Percentiles rank a stretch among this genome's conserved stretches.
These are phyloP conservation scores for Cercophora scortea DNA, from an alignment of 495 filamentous ascomycete species.

Conservation along the genomic window DNA sequence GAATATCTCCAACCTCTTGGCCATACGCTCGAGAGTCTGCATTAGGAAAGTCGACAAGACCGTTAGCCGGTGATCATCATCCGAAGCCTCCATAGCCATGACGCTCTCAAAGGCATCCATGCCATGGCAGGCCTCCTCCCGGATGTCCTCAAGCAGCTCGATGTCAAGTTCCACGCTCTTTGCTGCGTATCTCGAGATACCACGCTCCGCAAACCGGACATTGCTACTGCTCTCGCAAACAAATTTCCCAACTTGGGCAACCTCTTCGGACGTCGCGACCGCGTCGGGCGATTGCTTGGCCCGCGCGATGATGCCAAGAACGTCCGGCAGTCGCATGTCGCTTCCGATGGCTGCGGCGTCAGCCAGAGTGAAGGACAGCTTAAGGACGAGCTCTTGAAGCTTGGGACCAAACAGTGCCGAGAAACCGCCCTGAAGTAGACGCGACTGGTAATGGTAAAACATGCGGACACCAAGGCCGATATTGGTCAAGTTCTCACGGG, in stretches of 20 bases:
- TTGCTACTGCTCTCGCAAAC: slow-evolving; percentile 30
- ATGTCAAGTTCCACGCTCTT: slow-evolving; percentile 40
- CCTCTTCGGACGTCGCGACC: slow-evolving; percentile 32
- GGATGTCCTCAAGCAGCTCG: slow-evolving; percentile 39
- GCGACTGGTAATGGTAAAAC: slow-evolving; percentile 44
- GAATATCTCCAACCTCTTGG: slow-evolving; percentile 38
- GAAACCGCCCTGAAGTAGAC: slow-evolving; percentile 44
- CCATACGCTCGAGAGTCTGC: slow-evolving; percentile 41
- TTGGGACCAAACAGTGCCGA: slow-evolving; percentile 39
- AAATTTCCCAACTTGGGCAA: slow-evolving; percentile 41
- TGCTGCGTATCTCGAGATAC: slow-evolving; percentile 39
- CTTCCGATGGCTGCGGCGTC: slow-evolving; percentile 21
- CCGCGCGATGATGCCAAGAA: slow-evolving; percentile 39
- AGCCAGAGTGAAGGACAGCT: slow-evolving; percentile 40
- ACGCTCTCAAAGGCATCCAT: slow-evolving; percentile 44
- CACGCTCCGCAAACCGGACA: slow-evolving; percentile 37
- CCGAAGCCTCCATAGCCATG: slow-evolving; percentile 16
- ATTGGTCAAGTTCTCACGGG: slow-evolving; percentile 33
- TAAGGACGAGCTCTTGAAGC: slow-evolving; percentile 42
- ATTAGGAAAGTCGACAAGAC: slow-evolving; percentile 38
- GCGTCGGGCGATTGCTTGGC: slow-evolving; percentile 39
- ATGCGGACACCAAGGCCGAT: slow-evolving; percentile 38
- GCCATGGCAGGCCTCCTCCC: slow-evolving; percentile 40
- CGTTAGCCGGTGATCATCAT: slow-evolving; percentile 22
- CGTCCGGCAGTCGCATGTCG: slow-evolving; percentile 34